A percentile compares a stretch with the other conserved stretches of the same genome.
Evolutionary conservation across 1,284 basidiomycete genomes (phyloP).

Genomic region (Athelia psychrophila): DNA sequence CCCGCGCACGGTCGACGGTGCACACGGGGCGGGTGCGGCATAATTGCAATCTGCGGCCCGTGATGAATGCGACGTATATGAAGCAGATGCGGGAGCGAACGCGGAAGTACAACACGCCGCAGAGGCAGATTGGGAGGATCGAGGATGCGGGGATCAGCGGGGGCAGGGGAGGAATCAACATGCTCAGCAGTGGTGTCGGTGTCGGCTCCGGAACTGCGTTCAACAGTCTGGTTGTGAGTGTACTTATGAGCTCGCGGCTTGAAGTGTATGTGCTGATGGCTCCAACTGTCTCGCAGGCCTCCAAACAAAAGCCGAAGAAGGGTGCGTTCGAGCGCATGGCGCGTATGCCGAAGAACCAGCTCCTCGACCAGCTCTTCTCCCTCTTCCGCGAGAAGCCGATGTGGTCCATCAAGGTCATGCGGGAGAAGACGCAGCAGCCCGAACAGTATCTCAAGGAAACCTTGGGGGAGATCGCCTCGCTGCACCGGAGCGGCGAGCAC

Average conservation of each 20-base stretch:
- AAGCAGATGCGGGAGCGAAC: slow-evolving; percentile 63
- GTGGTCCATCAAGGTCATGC: slow-evolving; percentile 82
- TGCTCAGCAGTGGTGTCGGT: slow-evolving; percentile 54
- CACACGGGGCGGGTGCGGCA: slow-evolving; percentile 74
- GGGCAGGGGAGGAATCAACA: slow-evolving; percentile 66
- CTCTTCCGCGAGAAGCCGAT: slow-evolving; percentile 79
- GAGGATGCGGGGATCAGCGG: slow-evolving; percentile 57
- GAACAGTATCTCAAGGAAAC: slow-evolving; percentile 91
- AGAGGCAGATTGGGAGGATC: slow-evolving; percentile 57
- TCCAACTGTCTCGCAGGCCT: slow-evolving; percentile 3
- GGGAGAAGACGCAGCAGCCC: slow-evolving; percentile 86
- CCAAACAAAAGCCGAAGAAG: slow-evolving; percentile 62
- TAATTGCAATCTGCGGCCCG: slow-evolving; percentile 66
- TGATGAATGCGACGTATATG: slow-evolving; percentile 60
- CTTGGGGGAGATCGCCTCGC: slow-evolving; percentile 75
- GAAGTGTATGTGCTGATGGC: not conserved
- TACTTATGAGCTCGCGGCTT: slow-evolving; percentile 1
- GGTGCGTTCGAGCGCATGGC: slow-evolving; percentile 85
- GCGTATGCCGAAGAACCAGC: slow-evolving; percentile 85
- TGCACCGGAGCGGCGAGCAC: slow-evolving; percentile 78
- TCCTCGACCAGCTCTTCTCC: slow-evolving; percentile 82
- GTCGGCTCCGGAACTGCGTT: slow-evolving; percentile 46
- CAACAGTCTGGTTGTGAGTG: slow-evolving; percentile 58
- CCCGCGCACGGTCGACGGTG: slow-evolving; percentile 68
- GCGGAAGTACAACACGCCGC: slow-evolving; percentile 57